Evolutionary conservation across 2,329 filamentous ascomycete genomes (phyloP), one percentile per base, ranked within the genome.

Genomic region (Grosmannia penicillata): DNA sequence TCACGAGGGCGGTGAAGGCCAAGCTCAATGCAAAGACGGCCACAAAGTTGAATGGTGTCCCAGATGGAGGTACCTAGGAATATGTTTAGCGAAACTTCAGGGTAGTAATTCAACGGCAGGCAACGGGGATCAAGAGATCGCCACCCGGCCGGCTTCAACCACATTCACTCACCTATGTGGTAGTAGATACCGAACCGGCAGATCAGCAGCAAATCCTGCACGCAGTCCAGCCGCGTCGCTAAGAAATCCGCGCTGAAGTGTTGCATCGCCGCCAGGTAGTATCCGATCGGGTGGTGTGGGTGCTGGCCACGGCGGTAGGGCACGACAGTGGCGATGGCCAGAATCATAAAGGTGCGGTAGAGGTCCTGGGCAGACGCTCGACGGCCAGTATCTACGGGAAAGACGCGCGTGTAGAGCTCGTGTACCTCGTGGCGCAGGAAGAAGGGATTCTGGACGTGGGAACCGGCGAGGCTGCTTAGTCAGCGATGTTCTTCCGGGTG

Each of bases 121-220:
- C n/a, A n/a, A n/a, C n/a, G n/a, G n/a, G n/a, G n/a, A n/a, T n/a
- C n/a, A n/a, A n/a, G n/a, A n/a, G n/a, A n/a, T n/a, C n/a, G n/a
- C n/a, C n/a, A n/a, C n/a, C n/a, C n/a, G n/a, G n/a, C n/a, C n/a
- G n/a, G n/a, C n/a, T n/a, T n/a, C 17, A 17, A 17, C 6, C 8
- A 17, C 4, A 30, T 9, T 3, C 10, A 32, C 40, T 15, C 41
- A 53, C 55, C 54, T n/a, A 60, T 60, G 17, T 61, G 57, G 41
- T 62, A 53, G 37, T 62, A 63, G 29, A 63, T 60, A 1, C 57
- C 60, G 40, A 63, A 63, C 11, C 59, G 48, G 8, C 53, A 56
- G 14, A 63, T 48, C 6, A 63, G 40, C 1, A 64, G 45, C 3
- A 63, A 48, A 33, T 63, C 57, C 38, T 63, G 57, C 9, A 63